Evolutionary conservation across 2,329 filamentous ascomycete species (phyloP), one percentile per base, ranked within the genome.

Genomic region (Phyllosticta capitalensis): DNA sequence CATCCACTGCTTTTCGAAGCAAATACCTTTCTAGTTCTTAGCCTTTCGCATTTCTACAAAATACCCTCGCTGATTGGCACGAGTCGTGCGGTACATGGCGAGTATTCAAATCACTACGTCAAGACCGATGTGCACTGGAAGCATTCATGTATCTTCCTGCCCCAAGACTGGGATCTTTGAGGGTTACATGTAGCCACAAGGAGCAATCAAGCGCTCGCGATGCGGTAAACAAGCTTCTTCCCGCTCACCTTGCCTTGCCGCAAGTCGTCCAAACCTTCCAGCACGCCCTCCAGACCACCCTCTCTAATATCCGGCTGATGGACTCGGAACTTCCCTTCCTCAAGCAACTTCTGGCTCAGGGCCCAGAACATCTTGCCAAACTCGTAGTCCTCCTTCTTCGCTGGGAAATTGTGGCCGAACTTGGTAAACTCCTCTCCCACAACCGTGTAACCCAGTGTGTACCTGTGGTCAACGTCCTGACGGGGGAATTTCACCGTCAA

Each of bases 381-480:
- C 20, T 69, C 66, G 51, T 65, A 70, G 26, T 71, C 65, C 19
- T 65, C 66, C 22, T 64, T 62, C 19, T 56, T 67, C 4, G 64
- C 66, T 10, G 45, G 33, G 19, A 64, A 56, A 20, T 22, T 30
- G 49, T 30, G 48, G 2, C 52, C 52, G 33, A 60, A 56, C 49
- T 56, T 56, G 14, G 65, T 66, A 62, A 74, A 74, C 12, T 63
- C 62, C 58, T 78, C 76, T 5, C 76, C 76, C 6, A 73, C 63
- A 30, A 73, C 68, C 0, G 75, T 78, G 64, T 78, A 79, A 2
- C 65, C 77, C 5, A 78, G 61, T 1, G 73, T 78, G 10, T 65
- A 64, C 22, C 71, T 72, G 20, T 72, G 67, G 63, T 78, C 77
- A 45, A 79, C 74, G 50, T 76, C 75, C 14, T 71, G 65, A 14